Conservation (phyloP, 371 early-diverging fungal species). For the Nematocida parisii region DNA sequence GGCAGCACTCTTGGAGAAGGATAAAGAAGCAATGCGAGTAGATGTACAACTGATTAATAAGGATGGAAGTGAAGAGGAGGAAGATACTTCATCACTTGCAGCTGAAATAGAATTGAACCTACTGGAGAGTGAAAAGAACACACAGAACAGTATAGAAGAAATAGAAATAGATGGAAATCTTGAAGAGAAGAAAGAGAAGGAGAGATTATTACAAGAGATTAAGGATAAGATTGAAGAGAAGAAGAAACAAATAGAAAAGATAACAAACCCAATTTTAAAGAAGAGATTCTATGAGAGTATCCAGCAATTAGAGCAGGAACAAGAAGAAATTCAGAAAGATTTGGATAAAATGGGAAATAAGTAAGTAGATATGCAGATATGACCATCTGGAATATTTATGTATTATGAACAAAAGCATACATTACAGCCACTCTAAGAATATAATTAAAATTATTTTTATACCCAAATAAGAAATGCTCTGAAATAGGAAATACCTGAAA, state of each 20-base stretch:
- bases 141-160: not conserved
- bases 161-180: not conserved
- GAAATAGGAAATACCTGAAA: no score
- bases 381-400: not conserved
- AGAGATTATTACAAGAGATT: not conserved
- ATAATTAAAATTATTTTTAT: no score
- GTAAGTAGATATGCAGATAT: not conserved
- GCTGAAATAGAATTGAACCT: constrained; percentile 57
- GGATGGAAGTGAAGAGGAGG: constrained; percentile 68
- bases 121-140: constrained; percentile 49
- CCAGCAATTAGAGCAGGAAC: constrained; percentile 48
- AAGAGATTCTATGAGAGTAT: constrained; percentile 64
- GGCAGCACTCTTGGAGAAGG: constrained; percentile 77
- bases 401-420: no score
- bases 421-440: no score
- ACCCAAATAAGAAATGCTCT: no score
- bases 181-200: constrained; percentile 32
- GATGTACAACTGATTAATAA: constrained; percentile 61
- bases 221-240: constrained; percentile 32
- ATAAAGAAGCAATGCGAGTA: constrained; percentile 75
- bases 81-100: constrained; percentile 55
- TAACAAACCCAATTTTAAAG: constrained; percentile 67
- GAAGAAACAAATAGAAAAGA: constrained; percentile 60
- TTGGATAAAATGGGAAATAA: constrained; percentile 17
- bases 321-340: constrained; percentile 54